These are phyloP conservation scores for Elaeis oleifera DNA, from an alignment of 202 grass and related monocot genomes.

Conservation along the genomic window DNA sequence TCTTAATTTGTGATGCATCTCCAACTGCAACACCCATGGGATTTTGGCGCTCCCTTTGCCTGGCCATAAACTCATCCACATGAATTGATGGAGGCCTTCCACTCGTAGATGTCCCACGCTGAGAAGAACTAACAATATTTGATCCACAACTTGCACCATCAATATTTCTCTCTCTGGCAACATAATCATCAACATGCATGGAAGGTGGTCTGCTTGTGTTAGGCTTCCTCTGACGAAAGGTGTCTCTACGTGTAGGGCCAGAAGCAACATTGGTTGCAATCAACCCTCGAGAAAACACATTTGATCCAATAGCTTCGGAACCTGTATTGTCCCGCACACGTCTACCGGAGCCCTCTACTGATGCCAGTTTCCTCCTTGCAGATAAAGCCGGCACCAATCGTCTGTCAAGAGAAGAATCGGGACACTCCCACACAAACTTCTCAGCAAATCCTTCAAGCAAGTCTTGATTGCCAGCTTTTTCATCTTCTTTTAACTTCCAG, in stretches of 20 bases:
- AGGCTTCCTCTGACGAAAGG: constrained; percentile 88
- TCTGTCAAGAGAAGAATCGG: constrained; percentile 80
- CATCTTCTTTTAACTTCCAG: constrained; percentile 67
- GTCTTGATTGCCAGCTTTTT: constrained; percentile 34
- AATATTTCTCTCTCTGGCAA: constrained; percentile 95
- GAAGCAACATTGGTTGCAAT: constrained; percentile 41
- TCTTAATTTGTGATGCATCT: constrained; percentile 55
- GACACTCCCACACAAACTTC: constrained; percentile 78
- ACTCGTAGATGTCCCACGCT: constrained; percentile 48
- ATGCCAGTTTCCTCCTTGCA: constrained; percentile 58
- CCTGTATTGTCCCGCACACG: constrained; percentile 52
- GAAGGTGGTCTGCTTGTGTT: constrained; percentile 98
- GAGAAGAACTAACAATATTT: constrained; percentile 65
- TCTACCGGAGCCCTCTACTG: constrained; percentile 46
- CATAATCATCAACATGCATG: constrained; percentile 99
- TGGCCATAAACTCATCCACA: constrained; percentile 99
- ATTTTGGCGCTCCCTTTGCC: constrained; percentile 80
- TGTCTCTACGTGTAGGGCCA: constrained; percentile 85
- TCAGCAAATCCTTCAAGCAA: constrained; percentile 47
- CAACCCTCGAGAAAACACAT: constrained; percentile 51
- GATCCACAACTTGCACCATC: constrained; percentile 84
- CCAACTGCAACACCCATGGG: constrained; percentile 35
- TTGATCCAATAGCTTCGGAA: constrained; percentile 44
- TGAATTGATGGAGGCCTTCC: constrained; percentile 97
- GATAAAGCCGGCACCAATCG: constrained; percentile 42